Evolutionary conservation across 2,329 filamentous ascomycete species (phyloP), one percentile per base, ranked within the genome.

Genomic region (Hirsutella rhossiliensis): DNA sequence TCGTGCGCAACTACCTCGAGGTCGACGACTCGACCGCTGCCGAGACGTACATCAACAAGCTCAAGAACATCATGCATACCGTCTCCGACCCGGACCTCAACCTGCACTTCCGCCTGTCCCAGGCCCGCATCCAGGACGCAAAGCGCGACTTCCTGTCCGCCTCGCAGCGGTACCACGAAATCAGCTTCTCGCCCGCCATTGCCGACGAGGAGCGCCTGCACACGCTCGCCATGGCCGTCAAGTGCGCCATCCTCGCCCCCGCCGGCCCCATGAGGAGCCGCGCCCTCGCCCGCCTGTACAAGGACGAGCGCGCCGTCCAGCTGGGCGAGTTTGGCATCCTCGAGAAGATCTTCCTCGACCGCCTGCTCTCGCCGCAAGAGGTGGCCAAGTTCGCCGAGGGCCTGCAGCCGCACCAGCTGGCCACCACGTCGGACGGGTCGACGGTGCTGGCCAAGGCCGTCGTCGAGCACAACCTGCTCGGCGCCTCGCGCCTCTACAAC

Each of bases 341-440:
- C 13, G 92, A 97, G 69, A 97, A 97, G 71, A 97, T 98, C 78
- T 95, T 94, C 62, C 73, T 97, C 41, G 87, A 97, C 62, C 79
- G 89, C 6, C 71, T 98, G 4, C 72, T 98, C 41, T 77, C 78
- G 1, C 78, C 83, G 0, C 75, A 72, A n/a, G 92, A 98, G 65
- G 87, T 96, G 37, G 78, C 81, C 32, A 81, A 85, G 44, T 98
- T 98, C 58, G 84, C 89, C 0, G 72, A 84, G 53, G 82, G 80
- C 42, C 72, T 98, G 41, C 75, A 80, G 45, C 83, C 86, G 19
- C 92, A 98, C 64, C 92, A 98, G 65, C 78, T 96, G 2, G 92
- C 92, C 20, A 82, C 78, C 49, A 96, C 87, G 0, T 76, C 86
- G 0, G 92, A 98, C 61, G 92, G 92, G 2, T 87, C 84, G 17